These are phyloP conservation scores for Colletotrichum navitas DNA, from an alignment of 2,329 filamentous ascomycete species.

Conservation along the genomic window DNA sequence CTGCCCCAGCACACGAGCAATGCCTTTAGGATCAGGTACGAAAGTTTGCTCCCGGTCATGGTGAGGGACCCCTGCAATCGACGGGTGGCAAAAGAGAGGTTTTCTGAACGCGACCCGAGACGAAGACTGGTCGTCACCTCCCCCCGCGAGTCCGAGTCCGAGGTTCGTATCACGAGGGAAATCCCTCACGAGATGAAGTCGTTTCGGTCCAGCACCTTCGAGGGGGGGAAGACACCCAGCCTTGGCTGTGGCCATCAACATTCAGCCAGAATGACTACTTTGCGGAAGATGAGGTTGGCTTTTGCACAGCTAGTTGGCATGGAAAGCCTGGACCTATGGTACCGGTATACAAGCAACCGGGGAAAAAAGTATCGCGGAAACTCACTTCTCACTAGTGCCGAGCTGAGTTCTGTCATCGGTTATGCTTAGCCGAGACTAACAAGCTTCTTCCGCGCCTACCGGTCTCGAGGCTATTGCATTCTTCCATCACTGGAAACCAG, in stretches of 20 bases:
- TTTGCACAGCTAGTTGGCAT: constrained; percentile 2
- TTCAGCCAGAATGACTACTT: background rate
- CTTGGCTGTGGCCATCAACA: too few species aligned
- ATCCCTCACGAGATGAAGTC: background rate
- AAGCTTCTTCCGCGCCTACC: background rate
- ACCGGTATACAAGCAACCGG: background rate
- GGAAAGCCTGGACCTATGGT: background rate
- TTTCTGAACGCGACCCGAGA: background rate
- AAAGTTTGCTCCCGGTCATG: background rate
- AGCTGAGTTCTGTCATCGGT: constrained; percentile 37
- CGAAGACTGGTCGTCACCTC: background rate
- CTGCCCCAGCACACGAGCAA: background rate
- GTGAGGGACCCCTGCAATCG: background rate
- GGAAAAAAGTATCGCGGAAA: background rate
- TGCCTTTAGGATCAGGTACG: background rate
- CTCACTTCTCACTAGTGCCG: constrained; percentile 15
- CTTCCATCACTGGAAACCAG: background rate
- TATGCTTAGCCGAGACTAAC: constrained; percentile 19
- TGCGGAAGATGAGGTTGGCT: background rate
- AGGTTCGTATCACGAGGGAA: background rate
- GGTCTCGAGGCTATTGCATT: too few species aligned
- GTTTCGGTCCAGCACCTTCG: background rate
- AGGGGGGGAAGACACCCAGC: background rate
- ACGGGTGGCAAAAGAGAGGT: background rate
- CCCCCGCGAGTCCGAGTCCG: too few species aligned